phyloP scores from a whole-genome alignment of 2,329 filamentous ascomycete species.

The Verticillium dahliae region DNA sequence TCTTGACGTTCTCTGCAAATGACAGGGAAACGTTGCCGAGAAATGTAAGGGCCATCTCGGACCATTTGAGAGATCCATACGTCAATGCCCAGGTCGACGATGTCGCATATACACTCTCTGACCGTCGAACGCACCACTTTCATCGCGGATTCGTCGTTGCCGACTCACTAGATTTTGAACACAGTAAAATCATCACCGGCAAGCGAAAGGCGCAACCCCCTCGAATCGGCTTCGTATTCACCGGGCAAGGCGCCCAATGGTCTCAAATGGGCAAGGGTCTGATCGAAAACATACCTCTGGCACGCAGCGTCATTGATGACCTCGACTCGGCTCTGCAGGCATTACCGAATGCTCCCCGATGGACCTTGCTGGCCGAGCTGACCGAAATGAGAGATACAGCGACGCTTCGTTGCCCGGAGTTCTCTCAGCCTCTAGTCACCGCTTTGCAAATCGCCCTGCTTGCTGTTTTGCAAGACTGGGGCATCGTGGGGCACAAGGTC shows the following conservation, averaged over 20 bases:
- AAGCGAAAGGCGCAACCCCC: conserved; percentile 1
- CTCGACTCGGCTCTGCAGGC: conserved; percentile 13
- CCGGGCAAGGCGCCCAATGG: conserved; percentile 40
- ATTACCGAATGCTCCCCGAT: conserved; percentile 7
- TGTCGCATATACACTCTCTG: conserved; percentile 20
- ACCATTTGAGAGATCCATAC: conserved; percentile 13
- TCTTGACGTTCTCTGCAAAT: conserved; percentile 12
- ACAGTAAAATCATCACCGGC: not conserved
- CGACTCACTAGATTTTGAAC: not conserved
- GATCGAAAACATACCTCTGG: not conserved
- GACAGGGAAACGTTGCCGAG: not conserved
- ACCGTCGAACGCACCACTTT: conserved; percentile 12
- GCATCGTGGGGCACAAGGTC: conserved; percentile 4
- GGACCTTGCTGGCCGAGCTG: conserved; percentile 16
- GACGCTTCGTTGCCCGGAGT: conserved; percentile 15
- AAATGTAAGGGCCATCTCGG: not conserved
- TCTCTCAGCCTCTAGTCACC: conserved; percentile 31
- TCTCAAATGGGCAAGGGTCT: conserved; percentile 27
- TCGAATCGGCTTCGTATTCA: conserved; percentile 23
- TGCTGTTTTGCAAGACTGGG: conserved; percentile 14
- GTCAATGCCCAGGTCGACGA: conserved; percentile 15
- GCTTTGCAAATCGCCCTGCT: conserved; percentile 26
- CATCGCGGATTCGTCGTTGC: conserved; percentile 16
- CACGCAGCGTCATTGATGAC: conserved; percentile 5
- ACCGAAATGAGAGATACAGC: conserved; percentile 7